A percentile compares a stretch with the other conserved stretches of the same genome.
Conservation (phyloP, 1,284 basidiomycete species). For the Cutaneotrichosporon mucoides region DNA sequence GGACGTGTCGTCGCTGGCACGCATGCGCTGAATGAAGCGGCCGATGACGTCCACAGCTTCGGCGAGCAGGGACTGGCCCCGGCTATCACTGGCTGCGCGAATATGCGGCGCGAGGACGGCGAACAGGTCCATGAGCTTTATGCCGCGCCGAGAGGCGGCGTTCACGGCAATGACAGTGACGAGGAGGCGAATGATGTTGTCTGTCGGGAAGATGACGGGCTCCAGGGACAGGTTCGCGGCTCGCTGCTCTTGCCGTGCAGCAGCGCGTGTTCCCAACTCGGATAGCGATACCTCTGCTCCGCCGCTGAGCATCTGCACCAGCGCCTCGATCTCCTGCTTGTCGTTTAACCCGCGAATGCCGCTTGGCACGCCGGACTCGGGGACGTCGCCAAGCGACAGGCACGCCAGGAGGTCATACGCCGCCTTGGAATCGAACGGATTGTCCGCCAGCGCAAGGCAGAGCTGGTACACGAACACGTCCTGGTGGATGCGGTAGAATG, state of each 20-base stretch:
- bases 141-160: constrained; percentile 60
- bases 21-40: constrained; percentile 24
- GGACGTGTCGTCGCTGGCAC: constrained; percentile 34
- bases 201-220: constrained; percentile 57
- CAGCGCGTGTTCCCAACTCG: constrained; percentile 60
- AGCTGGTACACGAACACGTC: constrained; percentile 73
- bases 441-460: constrained; percentile 57
- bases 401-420: constrained; percentile 38
- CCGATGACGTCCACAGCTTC: constrained; percentile 67
- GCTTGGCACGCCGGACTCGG: constrained; percentile 50
- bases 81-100: constrained; percentile 44
- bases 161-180: constrained; percentile 76
- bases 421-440: constrained; percentile 53
- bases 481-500: constrained; percentile 70
- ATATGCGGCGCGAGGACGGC: constrained; percentile 59
- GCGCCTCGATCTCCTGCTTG: constrained; percentile 64
- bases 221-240: constrained; percentile 57
- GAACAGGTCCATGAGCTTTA: constrained; percentile 64
- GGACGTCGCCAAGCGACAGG: constrained; percentile 22
- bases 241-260: constrained; percentile 56
- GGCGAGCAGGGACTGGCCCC: constrained; percentile 56
- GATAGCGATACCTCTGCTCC: constrained; percentile 49
- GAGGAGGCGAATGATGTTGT: constrained; percentile 67
- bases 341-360: constrained; percentile 66
- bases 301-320: constrained; percentile 56